Evolutionary conservation across 768 basidiomycete species (phyloP).

Genomic region (Auriscalpium vulgare): DNA sequence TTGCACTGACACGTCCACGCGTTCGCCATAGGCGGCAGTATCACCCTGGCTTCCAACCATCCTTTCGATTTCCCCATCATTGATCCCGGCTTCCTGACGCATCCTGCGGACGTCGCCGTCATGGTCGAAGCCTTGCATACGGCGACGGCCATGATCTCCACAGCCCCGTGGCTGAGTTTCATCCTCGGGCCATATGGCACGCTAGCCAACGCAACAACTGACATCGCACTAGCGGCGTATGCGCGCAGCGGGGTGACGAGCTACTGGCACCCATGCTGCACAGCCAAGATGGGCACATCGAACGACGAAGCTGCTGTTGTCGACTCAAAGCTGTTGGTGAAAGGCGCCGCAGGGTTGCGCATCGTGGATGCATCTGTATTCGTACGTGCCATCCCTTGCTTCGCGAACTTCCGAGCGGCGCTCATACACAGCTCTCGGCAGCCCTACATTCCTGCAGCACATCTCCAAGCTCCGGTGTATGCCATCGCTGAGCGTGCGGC

Average conservation of each 20-base stretch:
- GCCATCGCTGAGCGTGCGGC: not conserved
- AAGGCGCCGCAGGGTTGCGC: conserved; percentile 13
- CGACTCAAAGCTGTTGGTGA: conserved; percentile 21
- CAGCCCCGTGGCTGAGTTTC: conserved; percentile 5
- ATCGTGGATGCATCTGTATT: conserved; percentile 26
- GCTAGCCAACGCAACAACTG: conserved; percentile 20
- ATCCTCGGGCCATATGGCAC: not conserved
- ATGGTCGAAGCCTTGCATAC: conserved; percentile 10
- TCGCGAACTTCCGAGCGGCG: not conserved
- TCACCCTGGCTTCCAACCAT: conserved; percentile 4
- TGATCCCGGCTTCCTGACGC: conserved; percentile 5
- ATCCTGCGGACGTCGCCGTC: not conserved
- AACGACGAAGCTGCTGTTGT: conserved; percentile 27
- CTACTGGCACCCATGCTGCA: conserved; percentile 26
- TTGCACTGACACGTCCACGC: not conserved
- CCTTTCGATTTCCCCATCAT: conserved; percentile 12
- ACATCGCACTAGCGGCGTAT: conserved; percentile 21
- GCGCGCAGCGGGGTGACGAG: conserved; percentile 18
- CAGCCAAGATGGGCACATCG: conserved; percentile 25
- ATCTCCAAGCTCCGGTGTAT: not conserved
- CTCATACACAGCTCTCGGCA: not conserved
- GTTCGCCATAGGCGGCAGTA: conserved; percentile 1
- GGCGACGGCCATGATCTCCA: conserved; percentile 1
- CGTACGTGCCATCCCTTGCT: conserved; percentile 17
- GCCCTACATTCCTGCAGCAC: not conserved